Evolutionary conservation across 2,329 filamentous ascomycete genomes (phyloP).

Genomic region (Cladosporium sp.): DNA sequence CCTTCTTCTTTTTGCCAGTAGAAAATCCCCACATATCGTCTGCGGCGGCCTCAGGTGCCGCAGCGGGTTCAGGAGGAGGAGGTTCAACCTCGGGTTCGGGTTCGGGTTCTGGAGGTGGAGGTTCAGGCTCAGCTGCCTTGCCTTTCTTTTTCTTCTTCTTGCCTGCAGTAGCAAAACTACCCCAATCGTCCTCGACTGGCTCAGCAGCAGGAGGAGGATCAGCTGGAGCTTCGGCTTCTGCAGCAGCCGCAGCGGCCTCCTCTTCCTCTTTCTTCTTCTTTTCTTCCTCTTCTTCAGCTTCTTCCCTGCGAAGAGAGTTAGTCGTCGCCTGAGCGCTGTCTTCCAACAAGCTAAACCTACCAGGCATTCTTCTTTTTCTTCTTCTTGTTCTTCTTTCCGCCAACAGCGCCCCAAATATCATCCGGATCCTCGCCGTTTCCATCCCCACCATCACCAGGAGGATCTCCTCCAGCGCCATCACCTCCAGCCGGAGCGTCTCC

Average conservation of each 20-base stretch:
- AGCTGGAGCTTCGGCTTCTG: conserved; percentile 18
- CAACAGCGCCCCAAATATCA: conserved; percentile 28
- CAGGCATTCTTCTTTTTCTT: conserved; percentile 37
- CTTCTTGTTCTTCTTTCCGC: conserved; percentile 35
- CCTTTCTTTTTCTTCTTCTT: conserved; percentile 32
- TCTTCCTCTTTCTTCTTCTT: conserved; percentile 36
- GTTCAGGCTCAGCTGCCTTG: conserved; percentile 18
- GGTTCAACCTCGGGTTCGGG: conserved; percentile 16
- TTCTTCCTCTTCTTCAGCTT: conserved; percentile 30
- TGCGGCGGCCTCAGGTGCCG: conserved; percentile 15
- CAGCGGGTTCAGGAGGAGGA: conserved; percentile 13
- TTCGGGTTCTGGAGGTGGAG: conserved; percentile 15
- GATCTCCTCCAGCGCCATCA: conserved; percentile 23
- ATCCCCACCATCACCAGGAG: conserved; percentile 28
- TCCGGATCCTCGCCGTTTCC: conserved; percentile 32
- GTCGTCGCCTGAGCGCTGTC: background rate
- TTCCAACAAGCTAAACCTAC: conserved; percentile 16
- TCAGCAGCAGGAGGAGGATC: conserved; percentile 21
- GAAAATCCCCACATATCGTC: conserved; percentile 24
- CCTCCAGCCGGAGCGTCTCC: conserved; percentile 28
- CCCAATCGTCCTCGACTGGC: conserved; percentile 35
- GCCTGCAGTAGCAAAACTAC: conserved; percentile 28
- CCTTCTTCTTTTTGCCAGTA: conserved; percentile 28
- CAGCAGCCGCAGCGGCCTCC: conserved; percentile 31
- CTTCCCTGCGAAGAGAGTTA: conserved; percentile 8